Base-by-base conservation (phyloP, 495 filamentous ascomycete genomes). In the Penicillium canariense region DNA sequence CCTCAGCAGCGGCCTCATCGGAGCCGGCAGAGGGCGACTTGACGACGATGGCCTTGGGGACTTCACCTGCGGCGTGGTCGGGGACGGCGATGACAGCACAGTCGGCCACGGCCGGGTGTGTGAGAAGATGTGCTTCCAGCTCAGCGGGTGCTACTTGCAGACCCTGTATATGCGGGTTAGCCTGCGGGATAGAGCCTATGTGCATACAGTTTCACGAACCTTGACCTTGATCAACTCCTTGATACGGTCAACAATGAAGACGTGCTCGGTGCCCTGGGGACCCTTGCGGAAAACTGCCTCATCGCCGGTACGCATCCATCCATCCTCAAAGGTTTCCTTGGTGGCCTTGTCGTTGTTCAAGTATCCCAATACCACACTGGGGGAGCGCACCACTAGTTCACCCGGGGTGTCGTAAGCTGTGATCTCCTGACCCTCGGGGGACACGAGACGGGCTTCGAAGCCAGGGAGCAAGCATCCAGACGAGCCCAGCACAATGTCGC, bases 191-290 rank as follows among this genome's bases (percentile, higher is more conserved):
- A 2, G 26, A 36, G n/a, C 32, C 0, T n/a, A 30, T 8, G 22
- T 32, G 12, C 23, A 5, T 0, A 5, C n/a, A 11, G 9, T 2
- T 25, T 15, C 1, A 61, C 79, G 35, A 69, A 90, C 89, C 83
- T 95, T 96, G 61, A 91, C 87, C 71, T 96, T 96, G 74, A 96
- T 95, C 48, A 96, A 74, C 70, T 96, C 91, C 77, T 96, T 96
- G 62, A 96, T 86, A 2, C 91, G 83, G 65, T 96, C 91, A 3
- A 91, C 87, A 36, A 96, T 88, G 58, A 86, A 85, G 30, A 95
- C 58, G 63, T 96, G 91, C 67, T 96, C 89, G 45, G 85, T 71
- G 8, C 86, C 87, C 5, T 74, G 70, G 0, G 86, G 81, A 14
- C 81, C 69, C 65, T 82, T 78, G 14, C 79, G 75, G 20, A 96